Conservation (phyloP, 257 asterid genomes). For the Rauvolfia tetraphylla region DNA sequence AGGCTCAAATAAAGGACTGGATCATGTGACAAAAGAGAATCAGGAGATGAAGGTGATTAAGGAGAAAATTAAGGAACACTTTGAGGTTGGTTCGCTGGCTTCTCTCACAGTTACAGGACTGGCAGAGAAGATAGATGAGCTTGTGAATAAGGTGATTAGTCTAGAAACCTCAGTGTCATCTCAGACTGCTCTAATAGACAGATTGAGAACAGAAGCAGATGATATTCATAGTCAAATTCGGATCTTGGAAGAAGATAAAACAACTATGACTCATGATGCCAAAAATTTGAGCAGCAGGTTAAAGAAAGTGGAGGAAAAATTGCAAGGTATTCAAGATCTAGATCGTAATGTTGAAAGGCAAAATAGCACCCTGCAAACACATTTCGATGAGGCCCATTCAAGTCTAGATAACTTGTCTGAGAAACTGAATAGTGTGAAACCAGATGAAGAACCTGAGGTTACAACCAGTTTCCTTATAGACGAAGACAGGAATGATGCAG, state of each 20-base stretch:
- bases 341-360: constrained; percentile 56
- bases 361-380: constrained; percentile 45
- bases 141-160: constrained; percentile 67
- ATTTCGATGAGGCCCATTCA: constrained; percentile 50
- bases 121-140: constrained; percentile 79
- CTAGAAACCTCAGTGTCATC: constrained; percentile 72
- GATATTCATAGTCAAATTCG: constrained; percentile 58
- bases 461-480: neutral
- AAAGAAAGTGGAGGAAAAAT: constrained; percentile 62
- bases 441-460: constrained; percentile 50
- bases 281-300: constrained; percentile 39
- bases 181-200: constrained; percentile 65
- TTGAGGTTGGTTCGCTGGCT: constrained; percentile 27
- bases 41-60: constrained; percentile 17
- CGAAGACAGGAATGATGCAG: neutral
- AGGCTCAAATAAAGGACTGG: constrained; percentile 17
- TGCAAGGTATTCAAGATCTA: constrained; percentile 41
- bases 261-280: constrained; percentile 23
- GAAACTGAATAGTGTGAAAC: constrained; percentile 50
- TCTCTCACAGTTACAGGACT: constrained; percentile 66
- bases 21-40: constrained; percentile 23
- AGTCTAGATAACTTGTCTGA: constrained; percentile 58
- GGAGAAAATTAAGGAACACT: constrained; percentile 25
- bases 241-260: constrained; percentile 57
- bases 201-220: constrained; percentile 54